These are phyloP conservation scores for Termitomyces sp. DNA, from an alignment of 768 basidiomycete species.

Conservation along the genomic window DNA sequence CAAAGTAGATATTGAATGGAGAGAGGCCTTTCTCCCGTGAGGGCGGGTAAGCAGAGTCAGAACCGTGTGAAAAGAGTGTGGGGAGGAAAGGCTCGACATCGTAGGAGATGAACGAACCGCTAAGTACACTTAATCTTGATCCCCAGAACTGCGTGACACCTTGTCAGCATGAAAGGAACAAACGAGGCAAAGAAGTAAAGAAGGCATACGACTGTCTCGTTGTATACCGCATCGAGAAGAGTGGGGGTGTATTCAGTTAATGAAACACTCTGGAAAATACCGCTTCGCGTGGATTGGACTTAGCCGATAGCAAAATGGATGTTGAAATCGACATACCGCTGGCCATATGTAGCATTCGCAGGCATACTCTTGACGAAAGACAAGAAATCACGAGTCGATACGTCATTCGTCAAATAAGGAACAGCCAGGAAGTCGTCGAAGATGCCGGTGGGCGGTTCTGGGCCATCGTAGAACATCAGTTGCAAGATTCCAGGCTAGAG, in stretches of 20 bases:
- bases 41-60: conserved; percentile 43
- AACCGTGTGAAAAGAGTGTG: conserved; percentile 30
- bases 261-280: conserved; percentile 37
- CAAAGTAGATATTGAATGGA: conserved; percentile 43
- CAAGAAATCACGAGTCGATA: conserved; percentile 34
- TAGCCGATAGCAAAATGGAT: conserved; percentile 1
- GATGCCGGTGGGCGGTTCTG: conserved; percentile 40
- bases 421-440: conserved; percentile 49
- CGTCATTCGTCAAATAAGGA: conserved; percentile 29
- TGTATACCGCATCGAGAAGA: conserved; percentile 35
- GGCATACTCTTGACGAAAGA: conserved; percentile 35
- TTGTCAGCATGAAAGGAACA: neutral
- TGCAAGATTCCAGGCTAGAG: conserved; percentile 17
- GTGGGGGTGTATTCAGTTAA: conserved; percentile 27
- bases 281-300: neutral
- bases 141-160: conserved; percentile 38
- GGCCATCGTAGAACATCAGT: conserved; percentile 56
- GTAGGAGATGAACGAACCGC: conserved; percentile 34
- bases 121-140: conserved; percentile 19
- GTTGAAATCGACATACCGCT: conserved; percentile 12
- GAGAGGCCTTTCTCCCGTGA: conserved; percentile 29
- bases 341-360: conserved; percentile 25
- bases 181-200: neutral
- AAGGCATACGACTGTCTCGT: conserved; percentile 34
- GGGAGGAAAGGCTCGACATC: conserved; percentile 49